Evolutionary conservation across 768 basidiomycete genomes (phyloP), one percentile per base, ranked within the genome.

Genomic region (Lactarius sanguifluus): DNA sequence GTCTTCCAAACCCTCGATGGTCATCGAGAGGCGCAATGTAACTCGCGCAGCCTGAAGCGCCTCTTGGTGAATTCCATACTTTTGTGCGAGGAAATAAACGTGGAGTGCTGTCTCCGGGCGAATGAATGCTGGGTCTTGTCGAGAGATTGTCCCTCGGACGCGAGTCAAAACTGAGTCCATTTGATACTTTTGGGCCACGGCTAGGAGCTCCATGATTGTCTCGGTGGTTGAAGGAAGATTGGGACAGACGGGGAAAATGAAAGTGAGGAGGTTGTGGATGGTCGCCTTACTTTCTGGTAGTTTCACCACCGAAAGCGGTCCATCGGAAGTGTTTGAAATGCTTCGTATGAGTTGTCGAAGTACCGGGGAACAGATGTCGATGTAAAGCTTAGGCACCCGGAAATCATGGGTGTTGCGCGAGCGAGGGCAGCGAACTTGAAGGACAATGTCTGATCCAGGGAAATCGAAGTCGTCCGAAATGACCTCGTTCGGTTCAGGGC

Each of bases 361-460:
- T 18, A 83, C 73, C 3, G 79, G 70, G 20, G 80, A 83, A 2
- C 80, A 79, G 62, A 73, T 78, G 32, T 76, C 75, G 41, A 85
- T 70, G 36, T 81, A 76, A 56, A 79, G 69, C 55, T 77, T 18
- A 9, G 18, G 55, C 2, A 57, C 16, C 9, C 18, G 55, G 2
- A 57, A 57, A 18, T 57, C 16, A n/a, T 20, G 30, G 8, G 20
- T 5, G 12, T 34, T 30, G 4, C 2, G 18, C 12, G 55, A 57
- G 20, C 47, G 23, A 32, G 32, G 32, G 32, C 5, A 8, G 32
- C 5, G 8, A 32, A 32, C 32, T 32, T 32, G 32, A 23, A 50
- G 47, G 5, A 50, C 5, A 12, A 50, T 50, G 23, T 50, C 47
- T 12, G 47, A 5, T 0, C 23, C 47, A 50, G 47, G 47, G 47